A percentile compares a stretch with the other conserved stretches of the same genome.
These are phyloP conservation scores for Schwanniomyces yamadae DNA, from an alignment of 805 yeast species.

Conservation along the genomic window DNA sequence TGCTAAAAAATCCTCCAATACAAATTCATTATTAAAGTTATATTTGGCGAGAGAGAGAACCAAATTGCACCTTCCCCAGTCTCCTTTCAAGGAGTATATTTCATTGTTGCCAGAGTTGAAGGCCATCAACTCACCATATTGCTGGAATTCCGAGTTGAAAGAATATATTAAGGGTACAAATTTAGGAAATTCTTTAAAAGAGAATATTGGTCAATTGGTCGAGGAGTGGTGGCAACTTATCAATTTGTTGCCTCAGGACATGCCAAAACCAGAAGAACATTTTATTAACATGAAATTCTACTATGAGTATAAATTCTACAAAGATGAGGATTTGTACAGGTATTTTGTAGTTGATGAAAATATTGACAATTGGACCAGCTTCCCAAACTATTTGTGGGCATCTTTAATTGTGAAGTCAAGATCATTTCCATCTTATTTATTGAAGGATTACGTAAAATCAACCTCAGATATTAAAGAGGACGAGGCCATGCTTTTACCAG, in stretches of 20 bases:
- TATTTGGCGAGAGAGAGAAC: constrained; percentile 32
- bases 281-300: constrained; percentile 42
- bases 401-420: constrained; percentile 67
- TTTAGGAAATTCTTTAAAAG: constrained; percentile 52
- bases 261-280: constrained; percentile 33
- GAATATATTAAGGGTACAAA: constrained; percentile 65
- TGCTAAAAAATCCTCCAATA: constrained; percentile 15
- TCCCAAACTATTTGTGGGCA: constrained; percentile 76
- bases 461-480: constrained; percentile 27
- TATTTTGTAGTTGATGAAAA: constrained; percentile 22
- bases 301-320: constrained; percentile 41
- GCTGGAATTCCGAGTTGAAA: constrained; percentile 58
- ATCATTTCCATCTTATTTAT: constrained; percentile 74
- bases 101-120: constrained; percentile 34
- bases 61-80: constrained; percentile 8
- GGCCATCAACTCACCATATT: constrained; percentile 59
- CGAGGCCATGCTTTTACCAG: constrained; percentile 71
- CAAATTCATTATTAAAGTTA: constrained; percentile 35
- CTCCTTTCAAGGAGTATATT: constrained; percentile 30
- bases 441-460: constrained; percentile 33
- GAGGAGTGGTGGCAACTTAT: constrained; percentile 61
- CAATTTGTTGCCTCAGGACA: constrained; percentile 27
- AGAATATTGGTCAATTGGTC: constrained; percentile 43
- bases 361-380: constrained; percentile 56
- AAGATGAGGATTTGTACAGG: constrained; percentile 33